A percentile compares a stretch with the other conserved stretches of the same genome.
phyloP scores from a whole-genome alignment of 1,284 basidiomycete species.

The Boletus semigastroideus region DNA sequence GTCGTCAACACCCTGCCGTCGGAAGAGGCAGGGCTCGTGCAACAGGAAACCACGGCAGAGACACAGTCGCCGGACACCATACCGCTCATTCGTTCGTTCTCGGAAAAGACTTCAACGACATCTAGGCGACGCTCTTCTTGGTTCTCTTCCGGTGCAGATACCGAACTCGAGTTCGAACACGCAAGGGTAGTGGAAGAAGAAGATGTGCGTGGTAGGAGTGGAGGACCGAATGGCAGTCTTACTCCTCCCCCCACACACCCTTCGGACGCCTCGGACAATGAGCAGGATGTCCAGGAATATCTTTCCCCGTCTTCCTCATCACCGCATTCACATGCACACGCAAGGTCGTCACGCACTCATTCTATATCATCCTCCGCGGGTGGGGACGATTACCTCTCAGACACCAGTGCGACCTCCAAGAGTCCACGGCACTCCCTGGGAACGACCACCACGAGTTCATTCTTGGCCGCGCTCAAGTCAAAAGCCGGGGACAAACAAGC shows the following conservation, averaged over 20 bases:
- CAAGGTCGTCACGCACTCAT: slow-evolving; percentile 27
- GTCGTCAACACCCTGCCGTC: slow-evolving; percentile 7
- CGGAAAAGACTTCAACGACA: slow-evolving; percentile 17
- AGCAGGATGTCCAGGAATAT: slow-evolving; percentile 17
- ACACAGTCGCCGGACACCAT: slow-evolving; percentile 13
- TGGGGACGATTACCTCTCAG: slow-evolving; percentile 32
- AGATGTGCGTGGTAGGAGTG: slow-evolving; percentile 13
- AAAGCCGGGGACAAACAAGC: slow-evolving; percentile 82
- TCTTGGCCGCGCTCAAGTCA: slow-evolving; percentile 74
- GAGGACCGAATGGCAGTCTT: slow-evolving; percentile 14
- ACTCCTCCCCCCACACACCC: slow-evolving; percentile 27
- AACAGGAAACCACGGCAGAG: slow-evolving; percentile 26
- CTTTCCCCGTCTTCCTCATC: slow-evolving; percentile 26
- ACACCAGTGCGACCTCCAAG: slow-evolving; percentile 30
- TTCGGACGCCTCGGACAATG: slow-evolving; percentile 18
- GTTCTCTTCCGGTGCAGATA: slow-evolving; percentile 33
- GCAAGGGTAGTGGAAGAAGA: slow-evolving; percentile 29
- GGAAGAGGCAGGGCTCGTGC: slow-evolving; percentile 27
- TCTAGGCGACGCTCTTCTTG: slow-evolving; percentile 38
- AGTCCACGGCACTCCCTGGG: slow-evolving; percentile 33
- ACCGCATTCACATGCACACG: slow-evolving; percentile 19
- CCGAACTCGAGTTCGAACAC: slow-evolving; percentile 26
- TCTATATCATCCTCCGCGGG: slow-evolving; percentile 34
- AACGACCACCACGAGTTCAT: slow-evolving; percentile 45
- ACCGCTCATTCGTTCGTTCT: slow-evolving; percentile 16